Base-by-base conservation (phyloP, 2,329 filamentous ascomycete genomes). In the Mollisiaceae sp. region DNA sequence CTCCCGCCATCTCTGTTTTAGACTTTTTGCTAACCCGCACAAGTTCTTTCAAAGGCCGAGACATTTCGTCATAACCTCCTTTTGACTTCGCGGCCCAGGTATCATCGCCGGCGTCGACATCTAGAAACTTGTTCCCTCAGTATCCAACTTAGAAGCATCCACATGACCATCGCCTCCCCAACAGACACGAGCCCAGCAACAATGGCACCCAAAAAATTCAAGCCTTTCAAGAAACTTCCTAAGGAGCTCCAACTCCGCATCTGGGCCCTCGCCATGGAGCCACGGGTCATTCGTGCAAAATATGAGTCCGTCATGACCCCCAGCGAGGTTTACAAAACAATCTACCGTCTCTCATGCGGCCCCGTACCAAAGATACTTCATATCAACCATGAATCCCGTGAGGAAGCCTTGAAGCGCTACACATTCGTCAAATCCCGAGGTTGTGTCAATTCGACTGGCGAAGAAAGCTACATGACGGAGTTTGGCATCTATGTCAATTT, bases 201-300 rank as follows among this genome's bases (percentile, higher is more conserved):
- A 41, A 69, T 64, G 65, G 59, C 63, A 35, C 56, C 59, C 38
- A 62, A 55, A 27, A 59, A 47, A 9, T 66, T 69, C 50, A 22
- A 36, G 9, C 22, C 41, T 5, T 69, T 67, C 57, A 20, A 22
- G 14, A 64, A 65, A 18, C 62, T 69, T 20, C 68, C 68, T 32
- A 55, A 64, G 8, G 68, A 69, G 52, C 41, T 69, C 8, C 61
- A 64, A 41, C 45, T 63, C 32, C 39, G 55, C 20, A 66, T 69
- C 35, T 69, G 65, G 65, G 35, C 20, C 24, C 50, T 55, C 18
- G 14, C 43, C 12, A 65, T 67, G 57, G 43, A 54, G 24, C 65
- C 67, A 9, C 63, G 65, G 1, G 32, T 66, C 38, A 65, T 70
- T 57, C 57, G 62, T 2, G 66, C 62, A 22, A 55, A 66, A 41